Percentiles rank a stretch among this genome's conserved stretches.
Evolutionary conservation across 2,329 filamentous ascomycete species (phyloP).

Genomic region (Amesomyces nigricolor): DNA sequence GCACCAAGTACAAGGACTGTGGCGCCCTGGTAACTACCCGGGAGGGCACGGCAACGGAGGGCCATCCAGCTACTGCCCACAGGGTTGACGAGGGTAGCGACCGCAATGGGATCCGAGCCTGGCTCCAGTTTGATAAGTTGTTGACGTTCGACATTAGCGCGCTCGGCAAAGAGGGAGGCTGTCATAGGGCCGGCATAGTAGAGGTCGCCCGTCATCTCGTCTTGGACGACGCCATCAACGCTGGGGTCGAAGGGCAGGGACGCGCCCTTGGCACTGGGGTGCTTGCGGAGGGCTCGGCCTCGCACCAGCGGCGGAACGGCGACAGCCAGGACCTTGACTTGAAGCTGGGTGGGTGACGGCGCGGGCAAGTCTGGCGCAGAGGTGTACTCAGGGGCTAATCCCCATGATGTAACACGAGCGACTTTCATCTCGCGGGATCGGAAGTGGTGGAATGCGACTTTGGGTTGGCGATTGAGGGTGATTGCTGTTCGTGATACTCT

Average conservation of each 20-base stretch:
- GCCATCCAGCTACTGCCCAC: constrained; percentile 16
- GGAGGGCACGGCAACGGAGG: constrained; percentile 8
- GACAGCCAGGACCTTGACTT: constrained; percentile 14
- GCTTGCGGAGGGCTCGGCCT: constrained; percentile 10
- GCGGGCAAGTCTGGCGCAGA: constrained; percentile 9
- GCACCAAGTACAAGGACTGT: constrained; percentile 11
- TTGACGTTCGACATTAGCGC: constrained; percentile 12
- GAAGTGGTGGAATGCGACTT: constrained; percentile 4
- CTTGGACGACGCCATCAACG: constrained; percentile 11
- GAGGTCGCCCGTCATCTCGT: constrained; percentile 11
- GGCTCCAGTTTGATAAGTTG: constrained; percentile 3
- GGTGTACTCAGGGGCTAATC: constrained; percentile 1
- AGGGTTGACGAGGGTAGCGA: constrained; percentile 14
- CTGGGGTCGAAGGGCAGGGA: constrained; percentile 9
- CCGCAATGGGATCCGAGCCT: constrained; percentile 4
- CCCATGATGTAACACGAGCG: constrained; percentile 10
- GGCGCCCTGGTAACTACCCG: constrained; percentile 6
- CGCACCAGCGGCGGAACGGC: constrained; percentile 5
- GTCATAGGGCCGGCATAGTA: constrained; percentile 8
- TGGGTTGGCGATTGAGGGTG: not conserved
- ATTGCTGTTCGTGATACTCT: not conserved
- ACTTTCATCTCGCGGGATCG: constrained; percentile 10
- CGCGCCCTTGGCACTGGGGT: constrained; percentile 7
- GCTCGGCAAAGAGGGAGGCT: constrained; percentile 6
- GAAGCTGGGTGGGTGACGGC: constrained; percentile 8